These are phyloP conservation scores for Quercus wislizeni DNA, from an alignment of 306 rosid genomes.

Conservation along the genomic window DNA sequence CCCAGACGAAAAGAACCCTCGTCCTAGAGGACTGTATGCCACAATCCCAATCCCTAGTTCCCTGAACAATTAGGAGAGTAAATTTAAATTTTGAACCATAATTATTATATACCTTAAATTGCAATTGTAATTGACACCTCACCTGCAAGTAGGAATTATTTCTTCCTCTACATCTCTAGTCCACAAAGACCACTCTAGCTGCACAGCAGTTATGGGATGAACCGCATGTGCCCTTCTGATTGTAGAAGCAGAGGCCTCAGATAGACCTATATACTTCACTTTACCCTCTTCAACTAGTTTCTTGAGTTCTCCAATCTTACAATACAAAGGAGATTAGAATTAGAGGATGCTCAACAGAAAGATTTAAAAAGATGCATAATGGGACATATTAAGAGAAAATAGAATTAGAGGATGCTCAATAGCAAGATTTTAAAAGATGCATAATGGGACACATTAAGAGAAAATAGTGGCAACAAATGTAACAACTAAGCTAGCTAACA, in stretches of 20 bases:
- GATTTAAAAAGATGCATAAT: no score
- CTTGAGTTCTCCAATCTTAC: slow-evolving; percentile 65
- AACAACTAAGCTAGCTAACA: not conserved
- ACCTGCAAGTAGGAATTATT: slow-evolving; percentile 61
- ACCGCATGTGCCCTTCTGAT: slow-evolving; percentile 77
- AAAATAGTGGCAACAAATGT: not conserved
- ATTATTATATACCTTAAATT: not conserved
- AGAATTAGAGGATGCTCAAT: no score
- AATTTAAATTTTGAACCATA: not conserved
- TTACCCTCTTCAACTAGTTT: slow-evolving; percentile 65
- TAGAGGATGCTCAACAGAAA: not conserved
- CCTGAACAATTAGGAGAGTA: slow-evolving; percentile 15
- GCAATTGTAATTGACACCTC: not conserved
- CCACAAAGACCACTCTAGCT: slow-evolving; percentile 69
- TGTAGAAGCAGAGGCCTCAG: slow-evolving; percentile 68
- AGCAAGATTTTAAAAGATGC: no score
- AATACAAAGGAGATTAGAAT: not conserved
- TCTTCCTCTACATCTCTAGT: slow-evolving; percentile 62
- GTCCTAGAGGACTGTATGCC: slow-evolving; percentile 9
- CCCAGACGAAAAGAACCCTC: slow-evolving; percentile 16
- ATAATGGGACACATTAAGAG: no score
- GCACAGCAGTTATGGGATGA: slow-evolving; percentile 65
- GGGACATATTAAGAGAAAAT: no score
- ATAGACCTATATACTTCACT: slow-evolving; percentile 55
- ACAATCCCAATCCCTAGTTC: slow-evolving; percentile 69